Evolutionary conservation across 805 yeast genomes (phyloP).

Genomic region (Phaffomyces antillensis): DNA sequence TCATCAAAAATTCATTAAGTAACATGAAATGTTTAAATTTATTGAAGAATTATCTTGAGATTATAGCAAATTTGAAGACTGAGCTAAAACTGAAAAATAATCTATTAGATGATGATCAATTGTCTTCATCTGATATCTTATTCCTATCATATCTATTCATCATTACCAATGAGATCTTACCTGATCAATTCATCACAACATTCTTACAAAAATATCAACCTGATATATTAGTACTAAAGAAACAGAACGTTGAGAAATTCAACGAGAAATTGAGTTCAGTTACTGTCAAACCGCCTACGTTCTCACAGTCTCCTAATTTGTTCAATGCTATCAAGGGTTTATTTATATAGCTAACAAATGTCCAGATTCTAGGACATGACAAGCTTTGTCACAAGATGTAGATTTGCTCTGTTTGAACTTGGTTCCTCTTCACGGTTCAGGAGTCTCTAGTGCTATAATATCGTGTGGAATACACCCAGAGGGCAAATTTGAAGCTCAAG

Average conservation of each 20-base stretch:
- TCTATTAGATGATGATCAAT: background rate
- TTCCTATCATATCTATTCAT: slow-evolving; percentile 31
- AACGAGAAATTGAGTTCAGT: slow-evolving; percentile 8
- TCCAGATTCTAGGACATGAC: too few species aligned
- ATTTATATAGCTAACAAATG: background rate
- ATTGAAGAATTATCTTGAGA: slow-evolving; percentile 8
- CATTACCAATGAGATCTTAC: slow-evolving; percentile 27
- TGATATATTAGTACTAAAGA: slow-evolving; percentile 14
- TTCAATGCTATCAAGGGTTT: slow-evolving; percentile 13
- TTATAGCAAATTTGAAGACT: slow-evolving; percentile 9
- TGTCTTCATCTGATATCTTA: slow-evolving; percentile 30
- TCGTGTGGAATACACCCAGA: too few species aligned
- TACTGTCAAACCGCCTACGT: slow-evolving; percentile 14
- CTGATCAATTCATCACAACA: slow-evolving; percentile 31
- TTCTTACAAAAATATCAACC: slow-evolving; percentile 25
- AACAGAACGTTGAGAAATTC: slow-evolving; percentile 6
- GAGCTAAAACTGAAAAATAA: slow-evolving; percentile 9
- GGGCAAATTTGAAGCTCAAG: too few species aligned
- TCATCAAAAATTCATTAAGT: slow-evolving; percentile 20
- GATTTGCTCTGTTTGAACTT: too few species aligned
- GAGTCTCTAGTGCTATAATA: too few species aligned
- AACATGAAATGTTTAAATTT: slow-evolving; percentile 22
- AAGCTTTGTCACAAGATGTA: too few species aligned
- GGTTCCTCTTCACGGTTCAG: too few species aligned
- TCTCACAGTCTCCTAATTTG: slow-evolving; percentile 19